Base-by-base conservation (phyloP, 768 basidiomycete species). In the Leccinum longicurvipes region DNA sequence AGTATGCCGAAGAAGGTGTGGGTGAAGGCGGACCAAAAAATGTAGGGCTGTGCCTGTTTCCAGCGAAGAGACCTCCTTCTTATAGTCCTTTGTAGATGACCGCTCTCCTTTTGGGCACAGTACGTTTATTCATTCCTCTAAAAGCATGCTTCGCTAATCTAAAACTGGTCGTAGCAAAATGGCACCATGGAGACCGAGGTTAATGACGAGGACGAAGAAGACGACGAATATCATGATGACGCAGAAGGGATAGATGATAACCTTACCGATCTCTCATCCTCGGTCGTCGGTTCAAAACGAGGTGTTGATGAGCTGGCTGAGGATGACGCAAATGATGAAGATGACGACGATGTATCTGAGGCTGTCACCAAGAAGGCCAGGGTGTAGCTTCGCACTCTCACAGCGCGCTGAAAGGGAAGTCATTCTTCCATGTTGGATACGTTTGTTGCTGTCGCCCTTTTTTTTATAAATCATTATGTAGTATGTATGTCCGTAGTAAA, bases 221-320 rank as follows among this genome's bases (percentile, higher is more conserved):
- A 62, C 7, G 61, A 59, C 1, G 66, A 70, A 1, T 65, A 70
- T 31, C 44, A 58, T 0, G 60, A 56, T 1, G 51, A 56, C 8
- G 45, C 10, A n/a, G 41, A 56, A 29, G 64, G 57, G 12, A 45
- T 59, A 7, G 63, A 23, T 2, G 57, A 56, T 47, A 48, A 60
- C 31, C 53, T 50, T 8, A 63, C 39, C 36, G 48, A 62, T 47
- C 39, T 62, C 21, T 52, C 56, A 8, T 41, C 58, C 6, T 12
- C 12, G n/a, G 50, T 49, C 27, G 53, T 52, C 3, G 65, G 71
- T 50, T 60, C 62, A 27, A 71, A 71, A 53, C 69, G 69, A 24
- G 42, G 57, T 2, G 69, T 10, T 12, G 65, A 65, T 17, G 69
- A 67, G 8, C 60, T 70, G 31, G 19, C 28, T 6, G 63, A 59